Evolutionary conservation across 148 eudicot genomes (phyloP).

Genomic region (Fagopyrum tataricum): DNA sequence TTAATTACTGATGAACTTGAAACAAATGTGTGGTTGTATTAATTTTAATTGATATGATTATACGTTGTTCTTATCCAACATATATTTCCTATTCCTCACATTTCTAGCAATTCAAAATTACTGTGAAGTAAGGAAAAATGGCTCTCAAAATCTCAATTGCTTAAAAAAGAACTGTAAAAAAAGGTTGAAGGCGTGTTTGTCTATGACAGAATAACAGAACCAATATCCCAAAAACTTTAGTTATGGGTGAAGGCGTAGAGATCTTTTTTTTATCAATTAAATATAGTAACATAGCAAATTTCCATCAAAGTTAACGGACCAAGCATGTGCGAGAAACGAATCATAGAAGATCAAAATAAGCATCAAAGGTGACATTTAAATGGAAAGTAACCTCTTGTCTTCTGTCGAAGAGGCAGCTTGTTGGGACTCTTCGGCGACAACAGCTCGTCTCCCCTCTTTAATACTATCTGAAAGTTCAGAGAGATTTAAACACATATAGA

Average conservation of each 20-base stretch:
- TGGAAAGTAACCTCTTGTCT: slow-evolving; percentile 26
- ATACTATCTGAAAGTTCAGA: slow-evolving; percentile 35
- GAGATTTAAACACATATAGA: neutral
- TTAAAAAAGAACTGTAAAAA: neutral
- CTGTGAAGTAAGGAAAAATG: neutral
- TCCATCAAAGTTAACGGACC: neutral
- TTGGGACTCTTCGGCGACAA: slow-evolving; percentile 18
- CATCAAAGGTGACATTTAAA: neutral
- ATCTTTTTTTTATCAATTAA: neutral
- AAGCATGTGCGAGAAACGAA: neutral
- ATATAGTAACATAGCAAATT: neutral
- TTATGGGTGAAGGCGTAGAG: neutral
- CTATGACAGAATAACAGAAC: neutral
- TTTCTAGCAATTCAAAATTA: neutral
- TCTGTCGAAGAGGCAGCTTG: slow-evolving; percentile 21
- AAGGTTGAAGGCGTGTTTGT: neutral
- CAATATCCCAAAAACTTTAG: neutral
- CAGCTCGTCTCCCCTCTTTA: slow-evolving; percentile 47
- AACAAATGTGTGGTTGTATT: neutral
- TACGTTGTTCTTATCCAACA: neutral
- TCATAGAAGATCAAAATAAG: neutral
- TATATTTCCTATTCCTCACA: neutral
- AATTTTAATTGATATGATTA: neutral
- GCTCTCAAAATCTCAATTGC: neutral
- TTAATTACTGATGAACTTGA: neutral